phyloP scores from a whole-genome alignment of 2,329 filamentous ascomycete species.

The Apiospora kogelbergensis region DNA sequence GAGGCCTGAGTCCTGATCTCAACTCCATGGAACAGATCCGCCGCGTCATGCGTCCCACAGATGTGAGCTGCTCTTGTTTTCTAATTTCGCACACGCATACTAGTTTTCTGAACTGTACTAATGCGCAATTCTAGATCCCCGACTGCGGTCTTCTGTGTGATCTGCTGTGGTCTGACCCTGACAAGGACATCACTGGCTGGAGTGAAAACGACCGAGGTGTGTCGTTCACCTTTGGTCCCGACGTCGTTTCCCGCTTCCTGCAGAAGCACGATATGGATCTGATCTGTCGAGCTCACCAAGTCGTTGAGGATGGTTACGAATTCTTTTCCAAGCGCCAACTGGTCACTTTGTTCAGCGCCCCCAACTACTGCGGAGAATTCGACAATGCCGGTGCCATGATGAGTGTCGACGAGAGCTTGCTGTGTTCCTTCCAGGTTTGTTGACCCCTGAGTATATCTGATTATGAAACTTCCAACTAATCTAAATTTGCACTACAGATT shows the following conservation, averaged over 20 bases:
- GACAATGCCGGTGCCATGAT: slow-evolving; percentile 99
- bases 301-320: slow-evolving; percentile 98
- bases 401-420: slow-evolving; percentile 96
- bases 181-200: slow-evolving; percentile 99
- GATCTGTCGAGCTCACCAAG: slow-evolving; percentile 97
- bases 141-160: slow-evolving; percentile 97
- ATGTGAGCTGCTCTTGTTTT: slow-evolving; percentile 65
- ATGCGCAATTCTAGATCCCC: slow-evolving; percentile 70
- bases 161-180: slow-evolving; percentile 96
- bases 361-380: slow-evolving; percentile 99
- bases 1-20: slow-evolving; percentile 91
- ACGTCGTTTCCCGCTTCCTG: slow-evolving; percentile 94
- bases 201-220: slow-evolving; percentile 98
- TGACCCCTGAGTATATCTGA: slow-evolving; percentile 20
- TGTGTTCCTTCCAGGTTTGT: slow-evolving; percentile 96
- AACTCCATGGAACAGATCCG: slow-evolving; percentile 99
- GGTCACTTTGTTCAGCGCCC: slow-evolving; percentile 95
- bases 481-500: slow-evolving; percentile 58
- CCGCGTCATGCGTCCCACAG: slow-evolving; percentile 96
- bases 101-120: background rate
- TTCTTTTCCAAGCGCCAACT: slow-evolving; percentile 99
- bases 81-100: background rate
- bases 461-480: background rate
- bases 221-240: slow-evolving; percentile 96
- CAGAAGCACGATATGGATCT: slow-evolving; percentile 99